Base-by-base conservation (phyloP, 306 rosid genomes). In the barrel medic (Medicago truncatula) region DNA sequence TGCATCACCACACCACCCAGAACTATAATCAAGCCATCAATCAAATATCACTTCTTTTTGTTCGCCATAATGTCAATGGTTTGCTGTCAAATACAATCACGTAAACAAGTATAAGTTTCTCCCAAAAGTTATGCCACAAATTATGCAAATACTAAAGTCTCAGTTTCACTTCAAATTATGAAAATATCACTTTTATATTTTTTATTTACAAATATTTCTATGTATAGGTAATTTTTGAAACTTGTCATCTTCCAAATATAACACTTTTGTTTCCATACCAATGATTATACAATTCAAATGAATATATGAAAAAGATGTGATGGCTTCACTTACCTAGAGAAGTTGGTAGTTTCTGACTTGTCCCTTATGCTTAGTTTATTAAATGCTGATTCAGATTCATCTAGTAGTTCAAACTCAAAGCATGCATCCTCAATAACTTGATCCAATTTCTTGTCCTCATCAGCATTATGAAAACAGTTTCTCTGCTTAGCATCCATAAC, bases 401-500 rank as follows among this genome's bases (percentile, higher is more conserved):
- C 76, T 2, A 79, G 43, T 4, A 64, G 67, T 47, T 59, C 75
- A 72, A 87, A 38, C 64, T 78, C 84, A 49, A 31, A 40, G 67
- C 47, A 25, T 13, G 86, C 61, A 39, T 60, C 23, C 10, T 58
- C 54, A 54, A 88, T 81, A 12, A 82, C 86, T 54, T 4, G 21
- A 60, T 54, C 34, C 80, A 85, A 59, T 34, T 76, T 80, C 77
- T 80, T 77, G 76, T 89, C 89, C 17, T 89, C 89, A 15, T 71
- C 70, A 34, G 82, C 87, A 67, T 82, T 65, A 67, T 89, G 78
- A 66, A 83, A 85, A 40, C 93, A 86, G 0, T 36, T 8, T 2
- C 88, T 85, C 41, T 68, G 7, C 80, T 70, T 75, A 18, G 93
- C 91, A 81, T 89, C 84, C 50, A 47, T 25, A 8, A 86, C 81